Percentiles rank a stretch among this genome's conserved stretches.
Evolutionary conservation across 352 stramenopile species (phyloP).

Genomic region (Phytophthora pisi): DNA sequence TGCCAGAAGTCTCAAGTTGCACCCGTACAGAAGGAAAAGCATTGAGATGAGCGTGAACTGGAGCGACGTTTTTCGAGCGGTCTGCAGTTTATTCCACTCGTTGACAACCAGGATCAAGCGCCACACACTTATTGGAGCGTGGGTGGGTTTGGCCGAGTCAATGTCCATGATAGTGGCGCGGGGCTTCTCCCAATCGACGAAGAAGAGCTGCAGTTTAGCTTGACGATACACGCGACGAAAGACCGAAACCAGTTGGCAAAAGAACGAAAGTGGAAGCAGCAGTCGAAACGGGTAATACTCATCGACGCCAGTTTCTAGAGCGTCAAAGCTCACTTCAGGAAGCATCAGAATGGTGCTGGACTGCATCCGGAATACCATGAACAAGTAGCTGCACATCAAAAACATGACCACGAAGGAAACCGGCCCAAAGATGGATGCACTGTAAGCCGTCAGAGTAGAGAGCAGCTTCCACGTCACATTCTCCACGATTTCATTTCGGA

Average conservation of each 20-base stretch:
- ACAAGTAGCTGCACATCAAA: constrained; percentile 85
- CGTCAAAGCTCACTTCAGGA: constrained; percentile 63
- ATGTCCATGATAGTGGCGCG: constrained; percentile 65
- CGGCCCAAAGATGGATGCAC: constrained; percentile 48
- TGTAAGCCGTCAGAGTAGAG: constrained; percentile 41
- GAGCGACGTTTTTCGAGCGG: constrained; percentile 77
- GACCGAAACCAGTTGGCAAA: constrained; percentile 82
- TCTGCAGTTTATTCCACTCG: constrained; percentile 94
- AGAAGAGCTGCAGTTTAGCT: constrained; percentile 85
- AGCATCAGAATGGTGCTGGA: constrained; percentile 88
- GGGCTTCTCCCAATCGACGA: constrained; percentile 95
- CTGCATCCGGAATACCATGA: constrained; percentile 96
- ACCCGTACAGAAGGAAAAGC: constrained; percentile 90
- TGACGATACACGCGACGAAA: constrained; percentile 79
- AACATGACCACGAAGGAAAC: constrained; percentile 71
- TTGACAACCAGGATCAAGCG: constrained; percentile 94
- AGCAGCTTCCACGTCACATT: constrained; percentile 59
- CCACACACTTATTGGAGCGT: constrained; percentile 90
- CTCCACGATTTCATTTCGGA: constrained; percentile 66
- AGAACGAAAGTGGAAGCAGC: constrained; percentile 81
- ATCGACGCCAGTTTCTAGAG: constrained; percentile 56
- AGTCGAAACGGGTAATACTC: constrained; percentile 91
- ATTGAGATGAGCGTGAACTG: constrained; percentile 84
- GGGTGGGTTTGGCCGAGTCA: constrained; percentile 50
- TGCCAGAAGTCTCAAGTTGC: constrained; percentile 50